Evolutionary conservation across 768 basidiomycete species (phyloP).

Genomic region (Gloeopeniophorella convolvens): DNA sequence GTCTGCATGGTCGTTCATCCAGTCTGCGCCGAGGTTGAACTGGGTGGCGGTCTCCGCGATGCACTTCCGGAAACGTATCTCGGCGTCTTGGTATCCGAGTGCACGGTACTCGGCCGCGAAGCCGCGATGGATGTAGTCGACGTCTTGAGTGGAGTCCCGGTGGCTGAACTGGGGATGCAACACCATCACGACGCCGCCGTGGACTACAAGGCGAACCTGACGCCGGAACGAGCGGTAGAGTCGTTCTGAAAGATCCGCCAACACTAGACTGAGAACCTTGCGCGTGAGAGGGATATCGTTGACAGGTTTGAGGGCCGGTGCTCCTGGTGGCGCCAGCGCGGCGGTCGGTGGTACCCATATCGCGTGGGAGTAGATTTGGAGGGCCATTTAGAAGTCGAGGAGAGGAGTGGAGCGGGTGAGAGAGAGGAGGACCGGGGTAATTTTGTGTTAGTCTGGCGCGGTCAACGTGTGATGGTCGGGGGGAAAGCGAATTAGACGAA

Average conservation of each 20-base stretch:
- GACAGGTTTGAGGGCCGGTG: neutral
- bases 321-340: neutral
- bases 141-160: constrained; percentile 52
- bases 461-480: no score
- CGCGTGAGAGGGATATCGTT: constrained; percentile 11
- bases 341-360: neutral
- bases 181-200: constrained; percentile 72
- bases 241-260: constrained; percentile 41
- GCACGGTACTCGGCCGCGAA: constrained; percentile 50
- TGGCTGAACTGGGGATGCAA: constrained; percentile 43
- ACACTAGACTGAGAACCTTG: neutral
- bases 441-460: no score
- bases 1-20: constrained; percentile 76
- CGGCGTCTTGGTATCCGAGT: constrained; percentile 45
- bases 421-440: neutral
- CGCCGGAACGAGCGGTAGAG: constrained; percentile 41
- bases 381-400: neutral
- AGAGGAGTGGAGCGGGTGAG: neutral
- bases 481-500: no score
- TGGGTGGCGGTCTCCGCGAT: constrained; percentile 46
- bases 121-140: constrained; percentile 60
- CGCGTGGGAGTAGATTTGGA: neutral
- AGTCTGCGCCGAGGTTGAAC: constrained; percentile 53
- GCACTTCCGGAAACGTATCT: constrained; percentile 47
- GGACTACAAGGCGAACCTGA: constrained; percentile 55